These are phyloP conservation scores for Russula emetica DNA, from an alignment of 768 basidiomycete species.

Conservation along the genomic window DNA sequence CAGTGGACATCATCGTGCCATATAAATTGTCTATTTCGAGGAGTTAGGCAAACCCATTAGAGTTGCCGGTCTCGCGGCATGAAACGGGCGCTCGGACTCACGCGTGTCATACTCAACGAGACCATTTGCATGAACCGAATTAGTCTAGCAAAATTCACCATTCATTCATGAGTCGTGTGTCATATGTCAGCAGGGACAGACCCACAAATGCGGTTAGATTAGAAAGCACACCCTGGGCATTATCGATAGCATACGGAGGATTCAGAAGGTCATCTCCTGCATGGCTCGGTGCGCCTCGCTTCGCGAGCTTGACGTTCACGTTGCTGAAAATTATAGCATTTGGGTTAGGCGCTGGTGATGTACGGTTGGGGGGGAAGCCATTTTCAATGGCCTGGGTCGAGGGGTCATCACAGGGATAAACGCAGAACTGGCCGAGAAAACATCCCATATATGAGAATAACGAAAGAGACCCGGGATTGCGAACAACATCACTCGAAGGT, in stretches of 20 bases:
- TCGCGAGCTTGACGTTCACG: conserved; percentile 27
- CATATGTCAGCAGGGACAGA: not conserved
- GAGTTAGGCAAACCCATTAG: not conserved
- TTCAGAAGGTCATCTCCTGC: conserved; percentile 39
- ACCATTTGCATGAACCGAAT: conserved; percentile 52
- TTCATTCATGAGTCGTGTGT: not conserved
- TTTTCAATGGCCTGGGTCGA: conserved; percentile 52
- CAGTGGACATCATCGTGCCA: conserved; percentile 67
- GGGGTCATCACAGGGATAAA: conserved; percentile 56
- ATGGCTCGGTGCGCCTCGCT: conserved; percentile 28
- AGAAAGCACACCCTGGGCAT: conserved; percentile 48
- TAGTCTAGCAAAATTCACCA: conserved; percentile 27
- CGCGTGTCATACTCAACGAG: conserved; percentile 55
- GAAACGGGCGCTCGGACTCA: conserved; percentile 23
- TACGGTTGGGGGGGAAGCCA: conserved; percentile 51
- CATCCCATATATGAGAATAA: not conserved
- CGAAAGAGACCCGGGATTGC: too few relatives aligned
- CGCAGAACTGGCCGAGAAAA: conserved; percentile 50
- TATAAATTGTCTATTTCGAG: conserved; percentile 50
- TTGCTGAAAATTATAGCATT: conserved; percentile 49
- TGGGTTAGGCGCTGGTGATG: conserved; percentile 47
- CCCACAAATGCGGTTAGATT: conserved; percentile 52
- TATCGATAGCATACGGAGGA: conserved; percentile 58
- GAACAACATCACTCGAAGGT: conserved; percentile 47
- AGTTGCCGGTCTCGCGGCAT: not conserved